Percentiles rank a stretch among this genome's conserved stretches.
Conservation (phyloP, 768 basidiomycete species). For the Russula sp. region DNA sequence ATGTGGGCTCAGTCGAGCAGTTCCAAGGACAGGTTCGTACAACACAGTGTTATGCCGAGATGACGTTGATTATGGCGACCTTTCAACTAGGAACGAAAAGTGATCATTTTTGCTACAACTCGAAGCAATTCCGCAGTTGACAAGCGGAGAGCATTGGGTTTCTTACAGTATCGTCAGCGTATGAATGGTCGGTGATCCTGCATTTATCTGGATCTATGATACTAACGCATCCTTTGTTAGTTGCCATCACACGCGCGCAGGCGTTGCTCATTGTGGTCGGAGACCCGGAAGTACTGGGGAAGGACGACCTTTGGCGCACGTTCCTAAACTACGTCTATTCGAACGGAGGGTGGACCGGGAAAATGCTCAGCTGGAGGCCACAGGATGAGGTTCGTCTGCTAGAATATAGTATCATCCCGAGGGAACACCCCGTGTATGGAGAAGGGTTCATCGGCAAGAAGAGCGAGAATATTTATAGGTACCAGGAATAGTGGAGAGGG, state of each 20-base stretch:
- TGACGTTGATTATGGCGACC: neutral
- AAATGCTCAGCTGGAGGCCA: conserved; percentile 35
- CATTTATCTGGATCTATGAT: too few relatives aligned
- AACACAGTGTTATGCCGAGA: neutral
- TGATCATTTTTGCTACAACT: conserved; percentile 36
- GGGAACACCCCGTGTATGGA: neutral
- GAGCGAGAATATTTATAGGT: conserved; percentile 8
- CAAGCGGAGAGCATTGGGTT: too few relatives aligned
- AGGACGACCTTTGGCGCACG: conserved; percentile 53
- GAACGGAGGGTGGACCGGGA: conserved; percentile 51
- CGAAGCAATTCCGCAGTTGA: conserved; percentile 30
- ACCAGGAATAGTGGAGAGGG: neutral
- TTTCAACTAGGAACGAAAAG: conserved; percentile 31
- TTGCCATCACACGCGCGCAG: conserved; percentile 62
- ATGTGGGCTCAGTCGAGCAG: conserved; percentile 37
- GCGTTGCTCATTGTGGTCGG: conserved; percentile 59
- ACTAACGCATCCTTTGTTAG: too few relatives aligned
- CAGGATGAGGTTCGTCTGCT: neutral
- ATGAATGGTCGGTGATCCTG: too few relatives aligned
- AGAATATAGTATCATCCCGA: conserved; percentile 4
- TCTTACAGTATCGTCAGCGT: too few relatives aligned
- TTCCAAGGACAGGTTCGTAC: conserved; percentile 37
- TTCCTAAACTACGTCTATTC: conserved; percentile 53
- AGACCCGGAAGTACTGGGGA: conserved; percentile 49
- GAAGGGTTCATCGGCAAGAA: conserved; percentile 10